Percentiles rank a stretch among this genome's conserved stretches.
Evolutionary conservation across 768 basidiomycete species (phyloP).

Genomic region (Omphalotus guepiniiformis): DNA sequence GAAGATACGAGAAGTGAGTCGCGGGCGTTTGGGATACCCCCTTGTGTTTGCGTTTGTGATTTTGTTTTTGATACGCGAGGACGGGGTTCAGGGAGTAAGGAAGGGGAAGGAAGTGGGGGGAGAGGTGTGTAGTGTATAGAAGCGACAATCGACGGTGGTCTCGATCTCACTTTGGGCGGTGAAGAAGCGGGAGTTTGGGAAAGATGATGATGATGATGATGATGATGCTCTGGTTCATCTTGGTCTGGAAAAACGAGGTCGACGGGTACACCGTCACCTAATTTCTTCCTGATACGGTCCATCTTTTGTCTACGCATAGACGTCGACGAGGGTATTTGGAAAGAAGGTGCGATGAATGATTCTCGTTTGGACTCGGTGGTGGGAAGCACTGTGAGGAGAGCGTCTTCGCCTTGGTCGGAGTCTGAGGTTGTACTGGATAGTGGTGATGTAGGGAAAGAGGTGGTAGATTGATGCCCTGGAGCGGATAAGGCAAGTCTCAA

Average conservation of each 20-base stretch:
- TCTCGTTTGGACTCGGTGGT: slow-evolving; percentile 15
- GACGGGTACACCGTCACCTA: slow-evolving; percentile 61
- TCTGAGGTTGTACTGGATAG: neutral
- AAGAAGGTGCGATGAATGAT: slow-evolving; percentile 11
- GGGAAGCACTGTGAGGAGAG: slow-evolving; percentile 5
- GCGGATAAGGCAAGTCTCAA: slow-evolving; percentile 9
- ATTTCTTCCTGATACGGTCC: slow-evolving; percentile 54
- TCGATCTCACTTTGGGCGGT: too few relatives aligned
- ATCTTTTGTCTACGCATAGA: slow-evolving; percentile 52
- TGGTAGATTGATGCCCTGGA: neutral
- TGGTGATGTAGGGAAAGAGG: neutral
- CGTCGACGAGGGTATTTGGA: slow-evolving; percentile 34
- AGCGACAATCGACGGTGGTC: neutral
- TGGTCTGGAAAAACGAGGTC: slow-evolving; percentile 51
- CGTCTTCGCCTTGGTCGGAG: neutral
- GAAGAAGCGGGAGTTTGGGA: neutral
- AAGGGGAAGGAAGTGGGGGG: neutral
- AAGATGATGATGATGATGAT: neutral
- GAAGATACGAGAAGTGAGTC: slow-evolving; percentile 1
- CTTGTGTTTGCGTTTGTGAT: neutral
- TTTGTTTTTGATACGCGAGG: neutral
- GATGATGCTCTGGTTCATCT: neutral
- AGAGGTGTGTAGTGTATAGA: slow-evolving; percentile 3
- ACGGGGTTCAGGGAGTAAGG: neutral
- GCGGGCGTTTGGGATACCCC: neutral